These are phyloP conservation scores for Paraphaeosphaeria sporulosa DNA, from an alignment of 2,329 filamentous ascomycete genomes.

Conservation along the genomic window DNA sequence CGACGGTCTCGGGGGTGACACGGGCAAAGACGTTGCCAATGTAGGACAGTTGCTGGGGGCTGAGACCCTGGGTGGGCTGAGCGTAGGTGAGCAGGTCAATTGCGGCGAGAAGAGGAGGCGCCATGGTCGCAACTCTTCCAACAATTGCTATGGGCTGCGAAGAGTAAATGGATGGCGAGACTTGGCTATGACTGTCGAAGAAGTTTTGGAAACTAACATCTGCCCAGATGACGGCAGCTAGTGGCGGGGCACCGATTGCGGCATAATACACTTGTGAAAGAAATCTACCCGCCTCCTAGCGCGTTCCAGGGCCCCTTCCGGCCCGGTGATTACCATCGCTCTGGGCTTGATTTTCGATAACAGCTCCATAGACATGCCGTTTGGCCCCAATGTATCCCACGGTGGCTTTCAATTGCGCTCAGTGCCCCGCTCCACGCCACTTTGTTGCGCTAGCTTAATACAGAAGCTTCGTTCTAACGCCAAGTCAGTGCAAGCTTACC, in stretches of 20 bases:
- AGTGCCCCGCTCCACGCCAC: background rate
- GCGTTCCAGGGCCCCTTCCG: background rate
- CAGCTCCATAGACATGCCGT: background rate
- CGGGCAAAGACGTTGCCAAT: conserved; percentile 65
- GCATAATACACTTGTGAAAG: background rate
- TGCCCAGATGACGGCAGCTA: conserved; percentile 5
- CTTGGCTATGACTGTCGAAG: conserved; percentile 21
- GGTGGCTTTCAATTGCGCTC: background rate
- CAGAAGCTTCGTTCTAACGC: background rate
- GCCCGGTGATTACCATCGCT: background rate
- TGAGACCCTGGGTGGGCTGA: conserved; percentile 58
- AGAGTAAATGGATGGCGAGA: background rate
- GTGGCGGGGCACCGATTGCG: conserved; percentile 13
- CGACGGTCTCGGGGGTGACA: conserved; percentile 58
- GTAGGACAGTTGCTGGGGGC: conserved; percentile 61
- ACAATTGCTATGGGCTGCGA: background rate
- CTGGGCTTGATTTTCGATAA: background rate
- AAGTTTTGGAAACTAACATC: conserved; percentile 10
- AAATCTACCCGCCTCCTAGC: conserved; percentile 2
- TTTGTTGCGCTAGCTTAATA: background rate
- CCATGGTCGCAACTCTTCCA: conserved; percentile 38
- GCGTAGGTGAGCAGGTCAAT: conserved; percentile 57
- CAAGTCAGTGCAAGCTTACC: too few relatives aligned
- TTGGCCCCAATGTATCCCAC: background rate
- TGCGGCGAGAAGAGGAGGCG: conserved; percentile 56